Evolutionary conservation across 192 early-diverging fungal species (phyloP), one percentile per base, ranked within the genome.

Genomic region (Backusella westeae): DNA sequence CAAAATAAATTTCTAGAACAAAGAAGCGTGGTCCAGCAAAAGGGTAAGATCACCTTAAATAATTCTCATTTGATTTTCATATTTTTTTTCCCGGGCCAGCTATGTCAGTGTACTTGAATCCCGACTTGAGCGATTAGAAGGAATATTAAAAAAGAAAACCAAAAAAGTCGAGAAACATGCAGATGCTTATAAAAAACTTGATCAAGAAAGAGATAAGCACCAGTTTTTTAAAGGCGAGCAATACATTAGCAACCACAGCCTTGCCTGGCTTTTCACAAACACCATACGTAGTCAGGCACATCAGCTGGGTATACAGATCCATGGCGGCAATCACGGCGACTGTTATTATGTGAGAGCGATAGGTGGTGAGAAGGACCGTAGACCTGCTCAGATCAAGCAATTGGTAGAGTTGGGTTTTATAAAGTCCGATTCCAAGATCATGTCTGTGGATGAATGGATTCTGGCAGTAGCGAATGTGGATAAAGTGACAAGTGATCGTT

Each of bases 21-120:
- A 80, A 80, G 32, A 75, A 71, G n/a, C 70, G 75, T 4, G 79
- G 79, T 69, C 79, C 79, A 36, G 71, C 79, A 67, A 80, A 76
- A 73, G 75, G 79, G 76, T 77, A 77, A 72, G 21, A 36, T 32
- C 17, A 72, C 19, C 7, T 8, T 44, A n/a, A 32, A n/a, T 29
- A 44, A 53, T 5, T 14, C 21, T 53, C 5, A 34, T 21, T n/a
- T 39, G 14, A 69, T 34, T 4, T 4, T 12, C 19, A 68, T 49
- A 5, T 49, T 19, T 49, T 19, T 49, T 19, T 49, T 6, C 17
- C 38, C 12, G 26, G 8, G 0, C 0, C 44, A 77, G 76, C 4
- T 80, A 80, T 34, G 73, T 80, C 56, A 75, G 76, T 49, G 67
- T 72, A n/a, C 56, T 80, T 6, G 79, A 80, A 52, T 73, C 75